phyloP scores from a whole-genome alignment of 805 yeast species.

The Ogataea pignaliae region DNA sequence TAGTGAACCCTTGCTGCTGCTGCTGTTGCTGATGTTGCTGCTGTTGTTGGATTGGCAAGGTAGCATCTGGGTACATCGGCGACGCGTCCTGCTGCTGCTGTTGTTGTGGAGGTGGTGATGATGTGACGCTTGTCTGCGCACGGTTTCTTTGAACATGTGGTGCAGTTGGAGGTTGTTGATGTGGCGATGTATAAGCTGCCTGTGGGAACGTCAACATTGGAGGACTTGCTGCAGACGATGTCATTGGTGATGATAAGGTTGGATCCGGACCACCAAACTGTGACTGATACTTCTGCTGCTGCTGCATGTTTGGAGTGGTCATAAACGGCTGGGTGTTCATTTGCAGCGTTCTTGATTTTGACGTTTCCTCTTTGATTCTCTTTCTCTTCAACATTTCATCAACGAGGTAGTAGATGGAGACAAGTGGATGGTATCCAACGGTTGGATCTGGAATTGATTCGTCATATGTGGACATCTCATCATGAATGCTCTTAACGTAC shows the following conservation, averaged over 20 bases:
- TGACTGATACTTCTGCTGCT: constrained; percentile 2
- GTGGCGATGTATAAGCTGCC: constrained; percentile 41
- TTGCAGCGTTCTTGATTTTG: constrained; percentile 23
- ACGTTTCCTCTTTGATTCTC: constrained; percentile 50
- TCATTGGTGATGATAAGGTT: constrained; percentile 4
- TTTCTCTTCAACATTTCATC: constrained; percentile 77
- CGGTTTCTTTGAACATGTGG: constrained; percentile 16
- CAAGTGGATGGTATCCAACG: constrained; percentile 78
- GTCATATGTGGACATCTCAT: constrained; percentile 19
- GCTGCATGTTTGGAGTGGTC: constrained; percentile 12
- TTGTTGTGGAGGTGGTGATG: constrained; percentile 12
- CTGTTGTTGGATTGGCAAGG: constrained; percentile 15
- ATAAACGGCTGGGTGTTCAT: constrained; percentile 9
- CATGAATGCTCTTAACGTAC: constrained; percentile 41
- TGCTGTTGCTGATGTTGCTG: constrained; percentile 9
- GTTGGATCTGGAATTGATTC: constrained; percentile 65
- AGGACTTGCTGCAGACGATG: constrained; percentile 2
- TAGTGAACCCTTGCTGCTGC: constrained; percentile 19
- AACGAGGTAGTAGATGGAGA: constrained; percentile 82
- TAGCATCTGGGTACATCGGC: background rate
- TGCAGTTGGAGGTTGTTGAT: constrained; percentile 21
- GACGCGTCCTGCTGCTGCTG: constrained; percentile 12
- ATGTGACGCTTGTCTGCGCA: constrained; percentile 4
- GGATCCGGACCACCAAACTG: constrained; percentile 12
- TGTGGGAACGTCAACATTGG: constrained; percentile 32